These are phyloP conservation scores for Kluyveromyces starmeri DNA, from an alignment of 805 yeast genomes.

Conservation along the genomic window DNA sequence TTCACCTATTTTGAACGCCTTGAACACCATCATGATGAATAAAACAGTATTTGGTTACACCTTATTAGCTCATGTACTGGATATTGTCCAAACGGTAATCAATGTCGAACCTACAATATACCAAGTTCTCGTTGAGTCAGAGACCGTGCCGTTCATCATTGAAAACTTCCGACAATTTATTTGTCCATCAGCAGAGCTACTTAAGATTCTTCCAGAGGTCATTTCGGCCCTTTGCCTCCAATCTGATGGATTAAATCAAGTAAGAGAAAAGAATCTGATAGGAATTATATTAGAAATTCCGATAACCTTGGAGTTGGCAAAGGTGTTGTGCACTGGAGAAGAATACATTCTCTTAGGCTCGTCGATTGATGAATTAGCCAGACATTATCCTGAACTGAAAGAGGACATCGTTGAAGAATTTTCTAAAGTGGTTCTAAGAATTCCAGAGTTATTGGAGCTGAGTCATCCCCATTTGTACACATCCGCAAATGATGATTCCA, in stretches of 20 bases:
- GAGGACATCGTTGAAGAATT: slow-evolving; percentile 46
- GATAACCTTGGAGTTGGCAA: slow-evolving; percentile 39
- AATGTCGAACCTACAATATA: slow-evolving; percentile 90
- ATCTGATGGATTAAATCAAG: slow-evolving; percentile 55
- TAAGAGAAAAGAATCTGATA: slow-evolving; percentile 36
- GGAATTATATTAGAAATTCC: slow-evolving; percentile 43
- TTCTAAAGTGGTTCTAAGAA: slow-evolving; percentile 34
- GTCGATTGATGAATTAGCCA: slow-evolving; percentile 66
- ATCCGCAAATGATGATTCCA: slow-evolving; percentile 27
- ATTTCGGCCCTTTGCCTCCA: slow-evolving; percentile 80
- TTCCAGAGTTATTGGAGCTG: slow-evolving; percentile 36
- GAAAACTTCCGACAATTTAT: slow-evolving; percentile 47
- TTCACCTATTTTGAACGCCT: slow-evolving; percentile 58
- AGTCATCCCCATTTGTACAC: slow-evolving; percentile 38
- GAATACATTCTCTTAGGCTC: slow-evolving; percentile 50
- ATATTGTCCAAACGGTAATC: slow-evolving; percentile 58
- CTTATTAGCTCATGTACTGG: slow-evolving; percentile 50
- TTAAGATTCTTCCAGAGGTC: slow-evolving; percentile 59
- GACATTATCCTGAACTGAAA: slow-evolving; percentile 73
- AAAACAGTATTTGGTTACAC: slow-evolving; percentile 59
- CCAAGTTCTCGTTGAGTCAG: slow-evolving; percentile 69
- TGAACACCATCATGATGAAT: slow-evolving; percentile 50
- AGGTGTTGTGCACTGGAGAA: slow-evolving; percentile 45
- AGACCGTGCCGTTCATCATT: slow-evolving; percentile 56
- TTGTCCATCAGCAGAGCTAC: slow-evolving; percentile 47